Base-by-base conservation (phyloP, 1,284 basidiomycete genomes). In the Ustilago xerochloae region DNA sequence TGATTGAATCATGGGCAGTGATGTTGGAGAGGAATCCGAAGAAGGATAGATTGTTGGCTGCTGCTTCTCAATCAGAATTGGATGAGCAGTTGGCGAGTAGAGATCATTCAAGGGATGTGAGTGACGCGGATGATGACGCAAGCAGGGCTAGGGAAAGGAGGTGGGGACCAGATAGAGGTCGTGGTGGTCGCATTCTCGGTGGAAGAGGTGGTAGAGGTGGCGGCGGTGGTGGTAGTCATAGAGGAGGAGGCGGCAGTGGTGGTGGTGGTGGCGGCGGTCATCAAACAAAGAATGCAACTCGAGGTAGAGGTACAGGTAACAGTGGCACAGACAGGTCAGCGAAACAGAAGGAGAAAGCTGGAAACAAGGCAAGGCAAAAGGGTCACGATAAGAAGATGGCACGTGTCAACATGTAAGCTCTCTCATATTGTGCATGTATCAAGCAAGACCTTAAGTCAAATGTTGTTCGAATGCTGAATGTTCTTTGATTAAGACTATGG, bases 1-100 rank as follows among this genome's bases (percentile, higher is more conserved):
- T 80, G 45, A 61, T 80, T 54, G 78, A 80, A 51, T 77, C 76
- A 26, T 80, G 78, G 78, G 78, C 64, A 7, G 63, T 67, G 9
- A 78, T 78, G 76, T 65, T 80, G 30, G 70, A 77, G 32, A 57
- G 76, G 29, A 80, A 78, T 52, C 77, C 77, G 8, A 47, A 46
- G n/a, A 77, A 75, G 32, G 77, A 78, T 30, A 56, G 62, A 18
- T 39, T 78, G 35, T 51, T 78, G 20, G 73, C 73, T 0, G 63
- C 73, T n/a, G 71, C 70, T 15, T 68, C 75, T 29, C 52, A 71
- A 28, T 50, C 55, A 12, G 61, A 51, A 29, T 46, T 67, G n/a
- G 65, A 72, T 24, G 50, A 60, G 8, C 55, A 62, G 12, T 33
- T 54, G 6, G 39, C 54, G 2, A 20, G 30, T 15, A 58, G 49